Conservation (phyloP, 2,329 filamentous ascomycete species). For the Paecilomyces dactylethromorphus region DNA sequence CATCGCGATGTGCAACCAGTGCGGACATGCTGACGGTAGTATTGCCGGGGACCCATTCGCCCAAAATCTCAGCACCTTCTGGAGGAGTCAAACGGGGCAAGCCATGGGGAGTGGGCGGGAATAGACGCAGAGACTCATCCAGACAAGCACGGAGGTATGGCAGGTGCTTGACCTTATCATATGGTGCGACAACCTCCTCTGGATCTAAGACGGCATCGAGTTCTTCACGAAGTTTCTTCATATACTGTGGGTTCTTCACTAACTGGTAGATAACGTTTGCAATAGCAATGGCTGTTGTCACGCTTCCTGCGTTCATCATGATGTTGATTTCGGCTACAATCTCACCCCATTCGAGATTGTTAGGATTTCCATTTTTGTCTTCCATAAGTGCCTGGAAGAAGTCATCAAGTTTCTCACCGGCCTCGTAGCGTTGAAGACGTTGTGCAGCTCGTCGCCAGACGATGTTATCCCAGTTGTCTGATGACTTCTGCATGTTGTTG, state of each 20-base stretch:
- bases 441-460: constrained; percentile 37
- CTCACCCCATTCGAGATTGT: constrained; percentile 46
- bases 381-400: constrained; percentile 50
- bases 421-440: constrained; percentile 39
- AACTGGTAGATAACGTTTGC: constrained; percentile 46
- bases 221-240: constrained; percentile 36
- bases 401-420: constrained; percentile 49
- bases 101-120: constrained; percentile 38
- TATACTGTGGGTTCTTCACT: constrained; percentile 36
- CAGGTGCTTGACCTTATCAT: constrained; percentile 46
- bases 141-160: constrained; percentile 48
- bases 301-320: constrained; percentile 41
- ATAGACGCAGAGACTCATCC: constrained; percentile 45
- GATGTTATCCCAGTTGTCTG: constrained; percentile 38
- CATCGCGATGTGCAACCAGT: constrained; percentile 31
- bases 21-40: constrained; percentile 38
- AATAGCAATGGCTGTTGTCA: constrained; percentile 47
- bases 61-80: constrained; percentile 35
- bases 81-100: constrained; percentile 41
- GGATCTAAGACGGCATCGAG: constrained; percentile 35
- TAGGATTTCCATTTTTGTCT: constrained; percentile 31
- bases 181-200: constrained; percentile 38
- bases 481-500: constrained; percentile 9
- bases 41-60: constrained; percentile 24
- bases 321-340: constrained; percentile 46